Evolutionary conservation across 352 stramenopile species (phyloP), one percentile per base, ranked within the genome.

Genomic region (Globisporangium heterothallicum): DNA sequence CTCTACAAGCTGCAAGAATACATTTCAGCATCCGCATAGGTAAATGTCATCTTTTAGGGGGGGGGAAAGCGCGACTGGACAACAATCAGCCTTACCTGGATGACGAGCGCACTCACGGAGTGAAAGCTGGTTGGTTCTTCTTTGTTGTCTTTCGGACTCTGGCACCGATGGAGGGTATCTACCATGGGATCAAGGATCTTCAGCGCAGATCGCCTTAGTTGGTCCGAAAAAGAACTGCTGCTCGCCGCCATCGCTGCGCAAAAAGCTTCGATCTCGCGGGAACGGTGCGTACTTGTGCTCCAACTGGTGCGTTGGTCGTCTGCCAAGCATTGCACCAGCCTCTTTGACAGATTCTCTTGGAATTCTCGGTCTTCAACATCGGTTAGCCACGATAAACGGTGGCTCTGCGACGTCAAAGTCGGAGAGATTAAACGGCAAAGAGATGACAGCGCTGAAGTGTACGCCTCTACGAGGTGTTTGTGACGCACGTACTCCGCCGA

Each of bases 191-290:
- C 47, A 8, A 79, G 34, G 14, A 67, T 41, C 18, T 7, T 18
- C 19, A 62, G 59, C n/a, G 64, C 53, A 12, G 18, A 49, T 26
- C 51, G 41, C 13, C 58, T 53, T 5, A 77, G 22, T 42, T 74
- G 48, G n/a, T 52, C 9, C 25, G 55, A 30, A 50, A 65, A 70
- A 1, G 56, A 25, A 26, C 57, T 43, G 12, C 32, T 66, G 14
- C 35, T 38, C 7, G 34, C n/a, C 35, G 58, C 41, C 1, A 72
- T 36, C n/a, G 35, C n/a, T 43, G 27, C 18, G 43, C 64, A 72
- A 48, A 74, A 76, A 21, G 45, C 27, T 46, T 62, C 57, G 44
- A 74, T 63, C 25, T 59, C 58, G 3, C 59, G 38, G 42, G 66
- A 46, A 24, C 32, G 24, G 13, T 36, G 43, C 44, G 27, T 16